These are phyloP conservation scores for Penicillium macrosclerotiorum DNA, from an alignment of 495 filamentous ascomycete species.

Conservation along the genomic window DNA sequence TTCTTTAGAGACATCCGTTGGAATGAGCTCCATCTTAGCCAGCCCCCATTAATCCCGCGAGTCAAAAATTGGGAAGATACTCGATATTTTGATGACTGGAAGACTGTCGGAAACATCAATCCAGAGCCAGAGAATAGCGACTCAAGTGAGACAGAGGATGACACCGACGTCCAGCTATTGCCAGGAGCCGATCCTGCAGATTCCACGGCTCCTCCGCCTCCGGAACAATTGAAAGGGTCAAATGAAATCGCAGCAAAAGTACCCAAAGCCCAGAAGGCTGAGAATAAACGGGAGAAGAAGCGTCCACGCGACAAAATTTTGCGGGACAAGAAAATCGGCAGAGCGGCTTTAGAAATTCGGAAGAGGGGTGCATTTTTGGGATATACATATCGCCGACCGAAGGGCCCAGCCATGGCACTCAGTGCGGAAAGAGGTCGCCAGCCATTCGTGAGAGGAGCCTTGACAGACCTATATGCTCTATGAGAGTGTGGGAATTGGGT, in stretches of 20 bases:
- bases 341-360: conserved; percentile 69
- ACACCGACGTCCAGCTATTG: conserved; percentile 8
- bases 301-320: conserved; percentile 77
- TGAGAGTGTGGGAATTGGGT: neutral
- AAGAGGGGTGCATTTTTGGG: conserved; percentile 81
- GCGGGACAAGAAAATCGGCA: conserved; percentile 62
- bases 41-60: conserved; percentile 74
- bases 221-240: too few species aligned
- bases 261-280: conserved; percentile 17
- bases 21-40: conserved; percentile 62
- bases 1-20: conserved; percentile 70
- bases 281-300: conserved; percentile 57
- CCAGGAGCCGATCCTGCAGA: conserved; percentile 6
- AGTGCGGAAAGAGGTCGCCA: conserved; percentile 32
- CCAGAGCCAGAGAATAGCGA: conserved; percentile 31
- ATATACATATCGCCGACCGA: conserved; percentile 78
- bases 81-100: conserved; percentile 83
- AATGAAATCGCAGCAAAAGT: neutral
- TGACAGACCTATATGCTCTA: conserved; percentile 29
- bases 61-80: conserved; percentile 75
- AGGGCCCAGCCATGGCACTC: conserved; percentile 33
- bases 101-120: conserved; percentile 55
- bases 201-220: neutral
- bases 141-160: conserved; percentile 8
- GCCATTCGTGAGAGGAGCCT: conserved; percentile 20